phyloP scores from a whole-genome alignment of 2,329 filamentous ascomycete species.

The Phaeoacremonium minimum region DNA sequence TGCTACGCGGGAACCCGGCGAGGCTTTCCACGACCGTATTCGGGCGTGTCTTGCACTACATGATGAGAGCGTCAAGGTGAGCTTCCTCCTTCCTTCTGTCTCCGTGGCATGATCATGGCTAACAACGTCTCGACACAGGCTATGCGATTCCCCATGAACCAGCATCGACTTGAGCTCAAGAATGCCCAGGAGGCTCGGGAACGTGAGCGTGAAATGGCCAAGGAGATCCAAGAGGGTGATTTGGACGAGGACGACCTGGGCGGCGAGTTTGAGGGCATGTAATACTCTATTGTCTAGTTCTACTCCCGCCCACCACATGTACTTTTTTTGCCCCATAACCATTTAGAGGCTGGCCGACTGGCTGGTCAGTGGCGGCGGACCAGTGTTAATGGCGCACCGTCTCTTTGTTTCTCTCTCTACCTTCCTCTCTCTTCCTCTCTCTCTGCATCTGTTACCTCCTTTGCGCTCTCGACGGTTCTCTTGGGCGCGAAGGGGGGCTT shows the following conservation, averaged over 20 bases:
- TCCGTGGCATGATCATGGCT: neutral
- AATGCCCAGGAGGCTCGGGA: conserved; percentile 98
- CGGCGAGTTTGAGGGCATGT: conserved; percentile 95
- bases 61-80: conserved; percentile 96
- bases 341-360: too few relatives aligned
- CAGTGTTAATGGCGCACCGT: too few relatives aligned
- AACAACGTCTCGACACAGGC: conserved; percentile 49
- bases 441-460: too few relatives aligned
- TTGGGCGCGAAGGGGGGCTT: too few relatives aligned
- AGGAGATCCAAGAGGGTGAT: conserved; percentile 98
- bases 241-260: conserved; percentile 94
- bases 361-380: too few relatives aligned
- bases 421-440: too few relatives aligned
- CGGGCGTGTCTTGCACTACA: conserved; percentile 85
- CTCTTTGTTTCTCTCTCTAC: too few relatives aligned
- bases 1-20: conserved; percentile 88
- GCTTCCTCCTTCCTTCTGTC: conserved; percentile 13
- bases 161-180: conserved; percentile 94
- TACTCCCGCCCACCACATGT: too few relatives aligned
- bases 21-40: conserved; percentile 97
- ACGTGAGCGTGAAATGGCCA: conserved; percentile 91
- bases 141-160: conserved; percentile 99
- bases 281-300: too few relatives aligned
- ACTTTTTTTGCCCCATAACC: too few relatives aligned
- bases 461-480: too few relatives aligned